These are phyloP conservation scores for Bondarzewia mesenterica DNA, from an alignment of 1,284 basidiomycete genomes.

Conservation along the genomic window DNA sequence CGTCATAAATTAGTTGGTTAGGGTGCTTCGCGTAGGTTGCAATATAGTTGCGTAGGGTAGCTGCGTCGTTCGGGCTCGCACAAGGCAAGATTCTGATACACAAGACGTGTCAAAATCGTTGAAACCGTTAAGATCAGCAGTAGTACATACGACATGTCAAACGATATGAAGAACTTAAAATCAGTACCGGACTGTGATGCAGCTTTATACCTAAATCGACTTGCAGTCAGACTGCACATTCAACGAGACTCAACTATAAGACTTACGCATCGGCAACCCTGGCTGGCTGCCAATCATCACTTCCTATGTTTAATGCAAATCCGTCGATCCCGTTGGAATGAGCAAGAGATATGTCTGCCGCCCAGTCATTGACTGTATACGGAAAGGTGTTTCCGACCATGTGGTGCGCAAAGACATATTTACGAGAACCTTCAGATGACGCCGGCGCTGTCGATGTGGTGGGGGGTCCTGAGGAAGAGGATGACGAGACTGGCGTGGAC, in stretches of 20 bases:
- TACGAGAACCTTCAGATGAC: slow-evolving; percentile 18
- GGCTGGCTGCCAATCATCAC: slow-evolving; percentile 56
- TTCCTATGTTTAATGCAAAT: slow-evolving; percentile 62
- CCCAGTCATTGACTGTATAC: slow-evolving; percentile 52
- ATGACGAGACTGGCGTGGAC: background rate
- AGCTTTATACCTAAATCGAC: slow-evolving; percentile 38
- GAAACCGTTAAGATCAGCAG: background rate
- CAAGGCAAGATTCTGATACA: slow-evolving; percentile 49
- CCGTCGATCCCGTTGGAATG: slow-evolving; percentile 54
- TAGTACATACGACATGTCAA: slow-evolving; percentile 66
- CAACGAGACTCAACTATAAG: background rate
- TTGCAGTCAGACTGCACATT: background rate
- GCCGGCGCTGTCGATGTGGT: background rate
- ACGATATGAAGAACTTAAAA: slow-evolving; percentile 76
- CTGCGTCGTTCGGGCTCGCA: slow-evolving; percentile 40
- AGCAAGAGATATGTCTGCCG: slow-evolving; percentile 49
- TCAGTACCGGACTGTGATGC: slow-evolving; percentile 42
- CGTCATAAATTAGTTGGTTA: slow-evolving; percentile 54
- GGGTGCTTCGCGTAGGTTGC: slow-evolving; percentile 48
- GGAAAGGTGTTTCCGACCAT: slow-evolving; percentile 65
- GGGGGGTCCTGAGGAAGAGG: background rate
- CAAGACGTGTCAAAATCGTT: background rate
- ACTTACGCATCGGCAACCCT: slow-evolving; percentile 62
- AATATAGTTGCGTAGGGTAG: slow-evolving; percentile 51
- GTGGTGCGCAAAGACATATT: slow-evolving; percentile 57